Evolutionary conservation across 805 yeast species (phyloP).

Genomic region (Wickerhamomyces ciferrii): DNA sequence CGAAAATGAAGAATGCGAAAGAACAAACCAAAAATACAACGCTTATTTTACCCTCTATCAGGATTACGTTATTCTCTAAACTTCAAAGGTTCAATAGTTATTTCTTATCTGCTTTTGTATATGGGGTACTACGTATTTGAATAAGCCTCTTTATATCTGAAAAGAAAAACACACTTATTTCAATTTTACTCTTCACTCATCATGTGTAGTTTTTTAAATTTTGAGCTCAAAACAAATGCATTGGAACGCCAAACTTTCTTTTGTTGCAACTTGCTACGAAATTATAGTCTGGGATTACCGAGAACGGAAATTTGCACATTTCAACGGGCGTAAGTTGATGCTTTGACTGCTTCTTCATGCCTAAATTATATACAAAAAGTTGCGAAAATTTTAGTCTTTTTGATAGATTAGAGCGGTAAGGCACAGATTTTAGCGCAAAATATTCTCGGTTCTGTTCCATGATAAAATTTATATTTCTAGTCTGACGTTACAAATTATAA

Average conservation of each 20-base stretch:
- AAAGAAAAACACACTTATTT: background rate
- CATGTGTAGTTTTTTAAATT: background rate
- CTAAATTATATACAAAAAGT: too few relatives aligned
- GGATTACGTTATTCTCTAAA: too few relatives aligned
- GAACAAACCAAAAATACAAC: background rate
- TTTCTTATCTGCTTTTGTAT: too few relatives aligned
- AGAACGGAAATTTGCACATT: background rate
- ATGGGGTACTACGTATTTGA: too few relatives aligned
- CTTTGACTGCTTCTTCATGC: background rate
- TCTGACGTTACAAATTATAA: too few relatives aligned
- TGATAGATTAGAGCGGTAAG: background rate
- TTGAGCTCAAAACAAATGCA: background rate
- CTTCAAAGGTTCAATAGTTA: too few relatives aligned
- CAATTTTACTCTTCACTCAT: background rate
- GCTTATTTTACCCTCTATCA: too few relatives aligned
- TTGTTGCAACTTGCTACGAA: background rate
- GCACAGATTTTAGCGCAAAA: background rate
- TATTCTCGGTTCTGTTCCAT: background rate
- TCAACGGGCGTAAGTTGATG: background rate
- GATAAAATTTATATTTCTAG: too few relatives aligned
- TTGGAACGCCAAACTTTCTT: background rate
- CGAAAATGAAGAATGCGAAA: background rate
- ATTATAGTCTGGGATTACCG: background rate
- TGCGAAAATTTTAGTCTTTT: background rate
- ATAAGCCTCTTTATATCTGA: too few relatives aligned